Evolutionary conservation across 1,284 basidiomycete species (phyloP).

Genomic region (Leccinum insolens): DNA sequence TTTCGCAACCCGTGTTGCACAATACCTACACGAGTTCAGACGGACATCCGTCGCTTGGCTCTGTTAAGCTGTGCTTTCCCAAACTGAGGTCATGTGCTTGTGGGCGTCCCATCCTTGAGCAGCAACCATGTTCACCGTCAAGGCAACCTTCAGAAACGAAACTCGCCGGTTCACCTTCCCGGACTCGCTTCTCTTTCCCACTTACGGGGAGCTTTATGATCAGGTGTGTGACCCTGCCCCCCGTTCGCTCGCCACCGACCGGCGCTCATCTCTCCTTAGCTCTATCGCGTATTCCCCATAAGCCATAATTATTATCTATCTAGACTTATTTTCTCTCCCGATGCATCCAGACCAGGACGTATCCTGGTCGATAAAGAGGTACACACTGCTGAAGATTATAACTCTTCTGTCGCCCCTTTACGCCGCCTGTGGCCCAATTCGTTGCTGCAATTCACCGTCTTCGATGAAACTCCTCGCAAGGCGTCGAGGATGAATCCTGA

Average conservation of each 20-base stretch:
- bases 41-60: too few relatives aligned
- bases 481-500: constrained; percentile 24
- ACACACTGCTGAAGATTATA: constrained; percentile 60
- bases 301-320: constrained; percentile 61
- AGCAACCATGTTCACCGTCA: constrained; percentile 54
- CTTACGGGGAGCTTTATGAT: constrained; percentile 43
- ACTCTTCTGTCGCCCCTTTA: constrained; percentile 50
- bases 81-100: too few relatives aligned
- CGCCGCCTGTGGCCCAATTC: constrained; percentile 56
- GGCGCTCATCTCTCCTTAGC: constrained; percentile 42
- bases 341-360: constrained; percentile 48
- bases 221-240: constrained; percentile 39
- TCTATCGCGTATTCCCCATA: constrained; percentile 69
- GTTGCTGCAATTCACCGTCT: constrained; percentile 63
- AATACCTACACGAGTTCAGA: background rate
- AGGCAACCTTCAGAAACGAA: constrained; percentile 54
- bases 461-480: constrained; percentile 51
- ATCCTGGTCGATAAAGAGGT: constrained; percentile 66
- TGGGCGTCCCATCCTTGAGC: constrained; percentile 18
- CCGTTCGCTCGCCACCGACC: constrained; percentile 11
- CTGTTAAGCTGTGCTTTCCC: too few relatives aligned
- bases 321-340: constrained; percentile 66
- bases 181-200: constrained; percentile 43
- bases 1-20: background rate
- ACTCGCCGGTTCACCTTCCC: constrained; percentile 51